Evolutionary conservation across 1,284 basidiomycete genomes (phyloP), one percentile per base, ranked within the genome.

Genomic region (Ceratobasidium sp.): DNA sequence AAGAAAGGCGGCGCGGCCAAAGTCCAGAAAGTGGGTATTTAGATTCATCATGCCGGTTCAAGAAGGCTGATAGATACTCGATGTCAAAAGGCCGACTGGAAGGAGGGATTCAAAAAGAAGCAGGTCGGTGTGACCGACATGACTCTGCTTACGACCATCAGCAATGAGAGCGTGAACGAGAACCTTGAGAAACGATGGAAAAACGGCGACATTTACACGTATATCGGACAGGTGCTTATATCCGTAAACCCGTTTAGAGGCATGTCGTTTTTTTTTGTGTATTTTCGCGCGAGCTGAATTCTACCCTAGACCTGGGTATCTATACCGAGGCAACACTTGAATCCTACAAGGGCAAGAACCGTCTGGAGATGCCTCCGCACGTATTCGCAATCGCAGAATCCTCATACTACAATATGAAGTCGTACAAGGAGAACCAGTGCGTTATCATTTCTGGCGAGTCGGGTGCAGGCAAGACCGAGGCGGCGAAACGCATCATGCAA

Each of bases 371-470:
- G 76, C 91, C 96, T 3, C 97, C 97, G 2, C 97, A 99, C 83
- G 97, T 99, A 54, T 99, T 97, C 82, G 87, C 92, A 75, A 97
- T 99, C 76, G 97, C 97, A 51, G 97, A 99, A 84, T 88, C 92
- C 70, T 91, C 95, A 12, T 99, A 98, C 84, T 99, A 99, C 84
- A 95, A 97, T 81, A 99, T 99, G 97, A 96, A 94, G 76, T 94
- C 95, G 36, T 98, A 99, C 83, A 92, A 96, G 81, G 96, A 99
- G 83, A 99, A 99, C 80, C 97, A 99, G 83, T 99, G 97, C 81
- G 96, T 99, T 72, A 99, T 99, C 82, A 99, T 99, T 79, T 96
- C 96, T 62, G 97, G 97, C 74, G 97, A 99, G 84, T 97, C 95
- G 12, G 96, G 96, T 72, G 95, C 95, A 11, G 96, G 95, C 63